phyloP scores from a whole-genome alignment of 169 alveolate species.

The Toxoplasma gondii region DNA sequence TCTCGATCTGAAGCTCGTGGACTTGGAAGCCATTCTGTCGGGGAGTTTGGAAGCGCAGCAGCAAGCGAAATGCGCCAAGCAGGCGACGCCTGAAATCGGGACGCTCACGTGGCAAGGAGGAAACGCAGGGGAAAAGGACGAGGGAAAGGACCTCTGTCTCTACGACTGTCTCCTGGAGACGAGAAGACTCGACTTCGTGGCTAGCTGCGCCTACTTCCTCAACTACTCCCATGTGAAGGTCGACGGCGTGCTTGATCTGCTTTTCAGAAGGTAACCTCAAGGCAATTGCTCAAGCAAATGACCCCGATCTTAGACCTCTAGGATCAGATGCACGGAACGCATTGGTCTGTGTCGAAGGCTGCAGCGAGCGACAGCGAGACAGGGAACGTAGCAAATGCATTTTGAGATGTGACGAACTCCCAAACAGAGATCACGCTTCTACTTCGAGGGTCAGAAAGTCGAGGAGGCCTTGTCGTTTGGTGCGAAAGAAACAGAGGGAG shows the following conservation, averaged over 20 bases:
- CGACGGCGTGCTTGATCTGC: constrained; percentile 49
- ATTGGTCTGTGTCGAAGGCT: background rate
- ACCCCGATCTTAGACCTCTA: background rate
- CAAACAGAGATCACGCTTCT: too few relatives aligned
- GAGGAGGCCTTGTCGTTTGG: too few relatives aligned
- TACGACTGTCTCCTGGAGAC: constrained; percentile 52
- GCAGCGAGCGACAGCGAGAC: background rate
- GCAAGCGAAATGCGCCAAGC: background rate
- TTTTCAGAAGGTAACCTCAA: constrained; percentile 18
- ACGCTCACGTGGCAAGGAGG: background rate
- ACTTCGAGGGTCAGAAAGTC: too few relatives aligned
- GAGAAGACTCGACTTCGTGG: constrained; percentile 45
- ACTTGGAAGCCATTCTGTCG: background rate
- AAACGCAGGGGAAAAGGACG: background rate
- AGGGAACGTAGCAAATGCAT: too few relatives aligned
- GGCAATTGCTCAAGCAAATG: background rate
- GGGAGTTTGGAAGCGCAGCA: background rate
- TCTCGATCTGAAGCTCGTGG: background rate
- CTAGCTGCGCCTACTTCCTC: constrained; percentile 51
- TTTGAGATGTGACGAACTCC: too few relatives aligned
- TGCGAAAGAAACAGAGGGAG: too few relatives aligned
- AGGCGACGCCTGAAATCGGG: background rate
- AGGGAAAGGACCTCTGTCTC: background rate
- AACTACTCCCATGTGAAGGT: constrained; percentile 39
- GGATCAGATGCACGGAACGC: background rate